A percentile compares a stretch with the other conserved stretches of the same genome.
These are phyloP conservation scores for Fistulinella cinereoalba DNA, from an alignment of 1,284 basidiomycete species.

Conservation along the genomic window DNA sequence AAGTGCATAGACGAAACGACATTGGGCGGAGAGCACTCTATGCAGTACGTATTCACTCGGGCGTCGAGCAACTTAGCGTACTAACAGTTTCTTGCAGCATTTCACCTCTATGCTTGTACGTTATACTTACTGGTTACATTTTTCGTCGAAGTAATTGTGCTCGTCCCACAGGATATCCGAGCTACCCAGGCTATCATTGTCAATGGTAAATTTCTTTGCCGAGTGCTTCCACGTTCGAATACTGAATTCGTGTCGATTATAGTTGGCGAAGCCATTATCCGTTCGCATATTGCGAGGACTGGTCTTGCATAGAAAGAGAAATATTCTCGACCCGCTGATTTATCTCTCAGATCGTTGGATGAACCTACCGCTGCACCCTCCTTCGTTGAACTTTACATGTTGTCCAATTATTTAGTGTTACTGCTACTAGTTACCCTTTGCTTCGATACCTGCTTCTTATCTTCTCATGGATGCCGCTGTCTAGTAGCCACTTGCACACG, in stretches of 20 bases:
- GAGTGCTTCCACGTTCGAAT: background rate
- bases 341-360: conserved; percentile 13
- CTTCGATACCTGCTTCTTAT: conserved; percentile 27
- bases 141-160: background rate
- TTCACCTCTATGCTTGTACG: conserved; percentile 75
- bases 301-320: conserved; percentile 43
- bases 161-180: conserved; percentile 57
- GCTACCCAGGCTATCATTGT: conserved; percentile 73
- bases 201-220: conserved; percentile 48
- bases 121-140: conserved; percentile 8
- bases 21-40: conserved; percentile 56
- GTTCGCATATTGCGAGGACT: conserved; percentile 54
- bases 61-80: conserved; percentile 3
- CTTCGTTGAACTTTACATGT: conserved; percentile 17
- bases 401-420: conserved; percentile 18
- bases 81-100: conserved; percentile 46
- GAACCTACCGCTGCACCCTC: conserved; percentile 6
- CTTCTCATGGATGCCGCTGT: conserved; percentile 21
- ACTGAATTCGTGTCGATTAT: conserved; percentile 7
- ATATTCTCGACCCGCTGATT: background rate
- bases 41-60: conserved; percentile 46
- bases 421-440: conserved; percentile 28
- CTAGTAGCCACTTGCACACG: conserved; percentile 21
- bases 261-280: conserved; percentile 66
- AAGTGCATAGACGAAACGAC: conserved; percentile 67